Conservation (phyloP, 768 basidiomycete genomes). For the Naganishia kalamii region DNA sequence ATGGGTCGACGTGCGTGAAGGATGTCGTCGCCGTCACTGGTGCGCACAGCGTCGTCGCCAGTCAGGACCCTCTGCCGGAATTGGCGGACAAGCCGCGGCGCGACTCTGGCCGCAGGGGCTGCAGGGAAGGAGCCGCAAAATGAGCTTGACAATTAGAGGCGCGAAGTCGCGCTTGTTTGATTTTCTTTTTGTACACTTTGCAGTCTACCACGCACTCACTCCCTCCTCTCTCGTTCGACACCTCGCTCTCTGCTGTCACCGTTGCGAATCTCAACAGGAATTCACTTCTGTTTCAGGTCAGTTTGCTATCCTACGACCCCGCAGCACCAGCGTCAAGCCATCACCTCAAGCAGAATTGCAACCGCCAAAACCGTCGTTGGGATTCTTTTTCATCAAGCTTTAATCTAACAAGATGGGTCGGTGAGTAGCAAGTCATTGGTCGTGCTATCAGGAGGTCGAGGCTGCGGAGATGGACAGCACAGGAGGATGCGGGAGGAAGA, state of each 20-base stretch:
- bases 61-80: neutral
- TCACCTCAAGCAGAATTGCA: conserved; percentile 17
- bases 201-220: neutral
- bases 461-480: neutral
- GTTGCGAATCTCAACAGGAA: neutral
- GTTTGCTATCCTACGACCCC: neutral
- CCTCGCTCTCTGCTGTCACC: neutral
- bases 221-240: neutral
- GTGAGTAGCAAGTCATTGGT: conserved; percentile 28
- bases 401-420: conserved; percentile 43
- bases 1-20: neutral
- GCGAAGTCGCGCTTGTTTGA: neutral
- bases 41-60: neutral
- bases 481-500: neutral
- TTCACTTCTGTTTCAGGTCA: no score
- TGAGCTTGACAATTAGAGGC: neutral
- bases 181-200: neutral
- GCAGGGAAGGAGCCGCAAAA: neutral
- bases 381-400: conserved; percentile 18
- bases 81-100: neutral
- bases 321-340: conserved; percentile 19
- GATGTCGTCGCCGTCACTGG: neutral
- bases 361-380: conserved; percentile 12
- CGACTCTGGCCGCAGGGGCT: neutral
- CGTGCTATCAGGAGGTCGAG: no score